Conservation (phyloP, 2,329 filamentous ascomycete genomes). For the Fusarium coicis region DNA sequence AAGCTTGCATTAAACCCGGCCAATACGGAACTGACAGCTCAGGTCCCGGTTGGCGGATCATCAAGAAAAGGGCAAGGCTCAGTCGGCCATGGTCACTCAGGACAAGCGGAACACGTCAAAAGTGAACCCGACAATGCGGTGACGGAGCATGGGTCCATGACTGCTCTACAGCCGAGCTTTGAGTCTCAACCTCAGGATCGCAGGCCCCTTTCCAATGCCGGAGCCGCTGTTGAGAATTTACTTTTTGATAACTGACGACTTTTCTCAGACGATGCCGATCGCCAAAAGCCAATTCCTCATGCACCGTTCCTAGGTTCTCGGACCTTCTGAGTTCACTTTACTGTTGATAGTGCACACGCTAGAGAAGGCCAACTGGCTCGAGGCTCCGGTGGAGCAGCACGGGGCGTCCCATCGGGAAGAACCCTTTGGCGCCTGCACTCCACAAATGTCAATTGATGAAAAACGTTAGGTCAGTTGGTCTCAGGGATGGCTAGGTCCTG, state of each 20-base stretch:
- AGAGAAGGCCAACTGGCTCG: conserved; percentile 28
- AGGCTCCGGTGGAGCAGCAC: conserved; percentile 37
- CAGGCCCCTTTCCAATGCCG: conserved; percentile 7
- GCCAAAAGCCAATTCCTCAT: conserved; percentile 23
- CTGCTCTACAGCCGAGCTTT: neutral
- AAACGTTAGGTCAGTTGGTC: conserved; percentile 14
- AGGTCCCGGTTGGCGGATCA: conserved; percentile 27
- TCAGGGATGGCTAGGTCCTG: conserved; percentile 16
- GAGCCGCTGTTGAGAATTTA: conserved; percentile 3
- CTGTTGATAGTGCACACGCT: conserved; percentile 27
- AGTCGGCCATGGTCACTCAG: conserved; percentile 5
- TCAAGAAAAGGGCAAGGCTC: conserved; percentile 14
- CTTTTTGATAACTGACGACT: neutral
- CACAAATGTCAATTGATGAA: conserved; percentile 38
- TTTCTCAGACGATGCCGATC: conserved; percentile 23
- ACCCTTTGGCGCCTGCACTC: conserved; percentile 41
- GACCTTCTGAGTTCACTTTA: conserved; percentile 14
- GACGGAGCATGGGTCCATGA: conserved; percentile 14
- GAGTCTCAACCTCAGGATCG: conserved; percentile 8
- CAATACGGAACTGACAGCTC: conserved; percentile 32
- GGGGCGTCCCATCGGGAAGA: conserved; percentile 45
- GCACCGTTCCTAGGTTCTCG: conserved; percentile 6
- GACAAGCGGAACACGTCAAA: conserved; percentile 32
- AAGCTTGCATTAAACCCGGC: conserved; percentile 16
- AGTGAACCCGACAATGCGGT: conserved; percentile 21